These are phyloP conservation scores for Phoenix dactylifera DNA, from an alignment of 176 grass and related monocot species.

Conservation along the genomic window DNA sequence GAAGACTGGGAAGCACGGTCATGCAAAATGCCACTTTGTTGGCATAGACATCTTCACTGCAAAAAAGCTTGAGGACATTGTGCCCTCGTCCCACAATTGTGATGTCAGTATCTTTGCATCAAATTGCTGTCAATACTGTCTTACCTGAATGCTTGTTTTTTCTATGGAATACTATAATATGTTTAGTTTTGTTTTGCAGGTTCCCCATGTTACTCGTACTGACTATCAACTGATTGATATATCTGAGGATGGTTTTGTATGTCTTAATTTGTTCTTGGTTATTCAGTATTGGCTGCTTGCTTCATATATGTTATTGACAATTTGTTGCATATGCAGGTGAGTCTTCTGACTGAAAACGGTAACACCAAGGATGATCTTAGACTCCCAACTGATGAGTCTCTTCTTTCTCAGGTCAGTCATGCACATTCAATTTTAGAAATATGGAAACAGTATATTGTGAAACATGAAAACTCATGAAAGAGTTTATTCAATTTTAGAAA, in stretches of 20 bases:
- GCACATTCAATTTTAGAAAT: background rate
- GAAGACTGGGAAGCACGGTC: constrained; percentile 63
- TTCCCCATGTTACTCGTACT: constrained; percentile 55
- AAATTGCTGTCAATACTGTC: no score
- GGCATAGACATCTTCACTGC: constrained; percentile 63
- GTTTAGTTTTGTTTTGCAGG: constrained; percentile 24
- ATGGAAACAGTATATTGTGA: no score
- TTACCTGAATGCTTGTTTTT: no score
- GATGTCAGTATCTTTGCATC: constrained; percentile 27
- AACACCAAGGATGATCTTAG: constrained; percentile 56
- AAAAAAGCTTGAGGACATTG: constrained; percentile 71
- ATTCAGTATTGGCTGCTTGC: constrained; percentile 1
- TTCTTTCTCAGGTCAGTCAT: constrained; percentile 35
- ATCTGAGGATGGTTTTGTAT: constrained; percentile 67
- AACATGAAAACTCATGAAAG: no score
- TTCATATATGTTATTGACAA: background rate
- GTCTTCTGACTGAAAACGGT: constrained; percentile 58
- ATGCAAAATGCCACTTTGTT: constrained; percentile 72
- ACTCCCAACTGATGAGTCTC: constrained; percentile 42
- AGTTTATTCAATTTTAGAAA: no score
- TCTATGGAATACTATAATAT: no score
- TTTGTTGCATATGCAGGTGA: constrained; percentile 32
- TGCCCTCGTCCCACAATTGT: constrained; percentile 64
- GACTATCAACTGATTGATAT: constrained; percentile 77
- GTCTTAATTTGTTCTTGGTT: background rate